A percentile compares a stretch with the other conserved stretches of the same genome.
Conservation (phyloP, 768 basidiomycete genomes). For the Boletus coccyginus region DNA sequence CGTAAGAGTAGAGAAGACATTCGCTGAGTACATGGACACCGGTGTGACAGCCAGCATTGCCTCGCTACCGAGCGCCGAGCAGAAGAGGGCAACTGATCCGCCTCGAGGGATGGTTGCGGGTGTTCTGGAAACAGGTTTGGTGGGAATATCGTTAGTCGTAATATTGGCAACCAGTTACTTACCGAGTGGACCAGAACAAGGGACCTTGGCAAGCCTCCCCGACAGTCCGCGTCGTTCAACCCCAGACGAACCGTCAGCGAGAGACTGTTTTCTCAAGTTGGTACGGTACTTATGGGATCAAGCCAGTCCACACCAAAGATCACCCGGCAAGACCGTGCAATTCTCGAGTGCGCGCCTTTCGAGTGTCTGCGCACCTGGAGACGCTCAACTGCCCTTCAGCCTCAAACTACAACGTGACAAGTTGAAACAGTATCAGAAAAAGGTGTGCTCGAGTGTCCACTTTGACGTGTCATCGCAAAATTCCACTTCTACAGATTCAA, state of each 20-base stretch:
- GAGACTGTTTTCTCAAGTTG: neutral
- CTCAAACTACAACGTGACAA: slow-evolving; percentile 97
- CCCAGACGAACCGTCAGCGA: neutral
- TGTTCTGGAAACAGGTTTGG: slow-evolving; percentile 4
- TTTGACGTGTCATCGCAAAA: neutral
- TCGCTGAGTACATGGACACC: slow-evolving; percentile 24
- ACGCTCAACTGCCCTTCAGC: slow-evolving; percentile 42
- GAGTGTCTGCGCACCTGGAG: slow-evolving; percentile 13
- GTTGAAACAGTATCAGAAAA: slow-evolving; percentile 92
- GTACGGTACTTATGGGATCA: slow-evolving; percentile 51
- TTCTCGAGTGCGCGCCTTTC: slow-evolving; percentile 76
- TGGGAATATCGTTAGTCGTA: slow-evolving; percentile 13
- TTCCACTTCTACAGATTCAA: slow-evolving; percentile 62
- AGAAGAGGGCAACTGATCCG: slow-evolving; percentile 1
- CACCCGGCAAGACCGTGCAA: slow-evolving; percentile 89
- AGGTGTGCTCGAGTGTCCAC: slow-evolving; percentile 45
- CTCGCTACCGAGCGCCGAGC: slow-evolving; percentile 15
- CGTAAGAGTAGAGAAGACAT: slow-evolving; percentile 28
- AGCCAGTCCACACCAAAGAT: slow-evolving; percentile 82
- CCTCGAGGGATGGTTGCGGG: slow-evolving; percentile 13
- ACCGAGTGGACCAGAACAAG: neutral
- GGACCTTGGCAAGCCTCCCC: neutral
- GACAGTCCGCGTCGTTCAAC: neutral
- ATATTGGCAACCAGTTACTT: neutral
- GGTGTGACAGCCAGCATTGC: slow-evolving; percentile 28